Percentiles rank a stretch among this genome's conserved stretches.
phyloP scores from a whole-genome alignment of 139 green algal species.

The Nannochloris sp. region DNA sequence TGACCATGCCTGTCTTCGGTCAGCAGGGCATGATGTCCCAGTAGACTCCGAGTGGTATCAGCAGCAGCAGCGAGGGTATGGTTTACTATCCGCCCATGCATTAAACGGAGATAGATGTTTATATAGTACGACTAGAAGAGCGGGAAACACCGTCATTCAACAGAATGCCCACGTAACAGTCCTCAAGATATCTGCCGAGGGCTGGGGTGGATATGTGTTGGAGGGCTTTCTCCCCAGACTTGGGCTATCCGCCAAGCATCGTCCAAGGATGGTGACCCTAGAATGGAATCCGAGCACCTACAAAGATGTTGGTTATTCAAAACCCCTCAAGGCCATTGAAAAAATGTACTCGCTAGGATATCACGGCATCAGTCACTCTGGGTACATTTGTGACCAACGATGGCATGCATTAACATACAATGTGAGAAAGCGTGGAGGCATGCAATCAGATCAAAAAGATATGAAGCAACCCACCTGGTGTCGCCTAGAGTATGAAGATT shows the following conservation, averaged over 20 bases:
- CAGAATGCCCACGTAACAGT: slow-evolving; percentile 30
- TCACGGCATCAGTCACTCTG: slow-evolving; percentile 57
- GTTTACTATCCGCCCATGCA: slow-evolving; percentile 11
- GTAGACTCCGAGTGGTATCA: slow-evolving; percentile 8
- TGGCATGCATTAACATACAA: slow-evolving; percentile 55
- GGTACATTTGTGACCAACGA: slow-evolving; percentile 64
- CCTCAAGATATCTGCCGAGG: slow-evolving; percentile 43
- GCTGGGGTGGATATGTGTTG: slow-evolving; percentile 60
- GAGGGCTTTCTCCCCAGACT: slow-evolving; percentile 41
- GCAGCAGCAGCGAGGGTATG: slow-evolving; percentile 22
- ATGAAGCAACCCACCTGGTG: slow-evolving; percentile 71
- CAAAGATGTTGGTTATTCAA: slow-evolving; percentile 21
- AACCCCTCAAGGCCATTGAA: slow-evolving; percentile 38
- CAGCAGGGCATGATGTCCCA: slow-evolving; percentile 1
- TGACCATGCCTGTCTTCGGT: slow-evolving; percentile 22
- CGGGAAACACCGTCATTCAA: slow-evolving; percentile 7
- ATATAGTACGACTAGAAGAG: slow-evolving; percentile 4
- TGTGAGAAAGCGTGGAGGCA: slow-evolving; percentile 21
- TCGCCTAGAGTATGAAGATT: slow-evolving; percentile 51
- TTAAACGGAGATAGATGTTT: slow-evolving; percentile 10
- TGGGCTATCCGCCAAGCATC: neutral
- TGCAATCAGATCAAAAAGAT: slow-evolving; percentile 12
- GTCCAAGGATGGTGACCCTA: slow-evolving; percentile 52
- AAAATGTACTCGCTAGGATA: slow-evolving; percentile 60
- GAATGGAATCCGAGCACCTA: slow-evolving; percentile 53